phyloP scores from a whole-genome alignment of 148 eudicot genomes.

The Chenopodium album region DNA sequence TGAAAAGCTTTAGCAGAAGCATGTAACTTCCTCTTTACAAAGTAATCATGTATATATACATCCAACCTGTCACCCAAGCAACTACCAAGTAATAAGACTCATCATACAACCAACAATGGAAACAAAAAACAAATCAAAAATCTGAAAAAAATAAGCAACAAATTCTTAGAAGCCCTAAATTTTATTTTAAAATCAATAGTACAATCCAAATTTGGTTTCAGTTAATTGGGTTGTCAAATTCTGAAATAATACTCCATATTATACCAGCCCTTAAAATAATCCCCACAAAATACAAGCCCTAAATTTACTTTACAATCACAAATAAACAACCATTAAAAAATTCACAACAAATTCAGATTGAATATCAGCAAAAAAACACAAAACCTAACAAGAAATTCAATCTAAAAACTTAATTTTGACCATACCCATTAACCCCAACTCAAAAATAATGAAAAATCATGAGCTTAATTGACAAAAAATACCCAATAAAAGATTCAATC shows the following conservation, averaged over 20 bases:
- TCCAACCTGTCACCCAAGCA: slow-evolving; percentile 38
- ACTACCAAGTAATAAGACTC: slow-evolving; percentile 8
- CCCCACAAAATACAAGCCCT: slow-evolving; percentile 13
- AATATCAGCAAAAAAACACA: slow-evolving; percentile 14
- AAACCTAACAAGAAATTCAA: slow-evolving; percentile 16
- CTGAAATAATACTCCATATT: not conserved
- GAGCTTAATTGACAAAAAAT: slow-evolving; percentile 7
- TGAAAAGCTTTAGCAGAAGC: slow-evolving; percentile 54
- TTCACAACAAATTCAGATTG: slow-evolving; percentile 15
- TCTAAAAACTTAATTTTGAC: slow-evolving; percentile 5
- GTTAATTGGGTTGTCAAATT: not conserved
- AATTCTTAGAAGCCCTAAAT: not conserved
- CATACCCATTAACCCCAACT: slow-evolving; percentile 22
- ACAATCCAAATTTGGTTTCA: not conserved
- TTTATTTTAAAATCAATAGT: not conserved
- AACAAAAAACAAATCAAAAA: not conserved
- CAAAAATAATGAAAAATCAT: slow-evolving; percentile 7
- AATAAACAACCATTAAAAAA: slow-evolving; percentile 8
- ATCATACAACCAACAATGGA: not conserved
- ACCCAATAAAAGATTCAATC: slow-evolving; percentile 14
- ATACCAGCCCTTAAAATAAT: not conserved
- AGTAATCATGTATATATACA: slow-evolving; percentile 52
- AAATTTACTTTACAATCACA: slow-evolving; percentile 4
- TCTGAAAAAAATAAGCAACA: not conserved
- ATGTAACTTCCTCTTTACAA: slow-evolving; percentile 51